Conservation (phyloP, 805 yeast species). For the Metschnikowia baotianmanensis region DNA sequence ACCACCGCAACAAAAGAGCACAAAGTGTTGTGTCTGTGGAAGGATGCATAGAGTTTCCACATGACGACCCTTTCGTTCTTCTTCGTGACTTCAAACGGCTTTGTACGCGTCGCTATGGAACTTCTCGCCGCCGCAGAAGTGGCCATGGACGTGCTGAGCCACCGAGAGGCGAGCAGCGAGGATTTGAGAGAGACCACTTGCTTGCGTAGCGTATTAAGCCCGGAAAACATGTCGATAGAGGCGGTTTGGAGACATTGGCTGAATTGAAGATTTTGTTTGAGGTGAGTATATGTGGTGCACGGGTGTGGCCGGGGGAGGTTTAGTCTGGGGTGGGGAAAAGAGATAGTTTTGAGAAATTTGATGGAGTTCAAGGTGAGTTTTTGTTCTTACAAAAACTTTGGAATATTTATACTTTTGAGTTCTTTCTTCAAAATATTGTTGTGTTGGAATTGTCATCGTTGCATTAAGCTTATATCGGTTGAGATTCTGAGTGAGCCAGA, state of each 20-base stretch:
- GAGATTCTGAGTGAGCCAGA: no score
- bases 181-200: conserved; percentile 10
- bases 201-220: conserved; percentile 14
- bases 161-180: conserved; percentile 7
- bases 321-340: no score
- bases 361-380: no score
- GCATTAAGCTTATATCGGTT: no score
- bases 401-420: no score
- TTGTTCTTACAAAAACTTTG: no score
- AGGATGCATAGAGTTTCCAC: conserved; percentile 72
- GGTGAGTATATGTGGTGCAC: conserved; percentile 17
- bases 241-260: no score
- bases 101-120: conserved; percentile 3
- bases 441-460: no score
- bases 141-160: conserved; percentile 10
- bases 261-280: no score
- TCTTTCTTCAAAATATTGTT: no score
- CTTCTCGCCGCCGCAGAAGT: conserved; percentile 9
- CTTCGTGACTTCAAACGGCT: conserved; percentile 10
- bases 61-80: conserved; percentile 44
- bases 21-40: conserved; percentile 80
- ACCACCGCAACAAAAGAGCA: conserved; percentile 70
- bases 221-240: conserved; percentile 13
- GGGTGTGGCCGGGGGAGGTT: no score
- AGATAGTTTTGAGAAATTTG: no score